Evolutionary conservation across 139 green algal genomes (phyloP).

Genomic region (Tetradesmus lagerheimii): DNA sequence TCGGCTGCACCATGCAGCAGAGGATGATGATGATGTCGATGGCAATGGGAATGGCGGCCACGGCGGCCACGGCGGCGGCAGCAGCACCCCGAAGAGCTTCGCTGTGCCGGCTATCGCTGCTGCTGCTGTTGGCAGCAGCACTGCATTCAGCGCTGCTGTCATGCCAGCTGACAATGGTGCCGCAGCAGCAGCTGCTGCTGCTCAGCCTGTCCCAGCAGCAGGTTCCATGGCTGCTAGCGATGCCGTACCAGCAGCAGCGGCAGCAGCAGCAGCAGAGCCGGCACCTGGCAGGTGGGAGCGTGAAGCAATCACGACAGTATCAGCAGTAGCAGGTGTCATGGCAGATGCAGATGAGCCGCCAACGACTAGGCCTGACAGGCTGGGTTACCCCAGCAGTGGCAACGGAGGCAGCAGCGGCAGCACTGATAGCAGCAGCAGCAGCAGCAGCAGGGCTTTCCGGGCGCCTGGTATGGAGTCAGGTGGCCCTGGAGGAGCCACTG

Average conservation of each 20-base stretch:
- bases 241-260: background rate
- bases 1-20: background rate
- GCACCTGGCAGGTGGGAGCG: background rate
- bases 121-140: background rate
- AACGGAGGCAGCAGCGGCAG: background rate
- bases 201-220: background rate
- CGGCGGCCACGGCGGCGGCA: constrained; percentile 2
- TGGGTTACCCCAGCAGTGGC: background rate
- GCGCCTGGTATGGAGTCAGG: background rate
- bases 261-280: background rate
- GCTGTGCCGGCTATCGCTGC: background rate
- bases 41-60: background rate
- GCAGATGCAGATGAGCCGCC: background rate
- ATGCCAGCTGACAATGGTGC: background rate
- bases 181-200: background rate
- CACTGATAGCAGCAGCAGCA: too few relatives aligned
- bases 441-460: background rate
- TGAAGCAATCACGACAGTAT: background rate
- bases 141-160: background rate
- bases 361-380: background rate
- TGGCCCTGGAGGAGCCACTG: background rate
- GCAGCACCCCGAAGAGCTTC: background rate
- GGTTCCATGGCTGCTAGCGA: background rate
- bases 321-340: constrained; percentile 34
- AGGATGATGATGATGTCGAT: background rate